Evolutionary conservation across 1,284 basidiomycete genomes (phyloP).

Genomic region (Anthracocystis setariae): DNA sequence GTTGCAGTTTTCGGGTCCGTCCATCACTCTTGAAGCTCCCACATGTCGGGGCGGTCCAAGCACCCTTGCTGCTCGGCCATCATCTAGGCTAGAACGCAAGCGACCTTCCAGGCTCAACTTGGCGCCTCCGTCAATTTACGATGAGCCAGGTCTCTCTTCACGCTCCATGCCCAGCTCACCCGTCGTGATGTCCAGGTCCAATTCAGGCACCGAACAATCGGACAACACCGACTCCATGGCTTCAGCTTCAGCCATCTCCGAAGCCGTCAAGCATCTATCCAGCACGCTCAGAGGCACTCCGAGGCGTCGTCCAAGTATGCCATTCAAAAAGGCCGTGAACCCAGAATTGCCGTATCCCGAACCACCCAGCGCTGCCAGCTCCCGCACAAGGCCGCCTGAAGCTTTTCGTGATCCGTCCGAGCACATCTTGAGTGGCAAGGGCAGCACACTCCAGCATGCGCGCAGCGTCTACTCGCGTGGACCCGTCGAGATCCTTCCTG

Average conservation of each 20-base stretch:
- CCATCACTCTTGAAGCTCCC: slow-evolving; percentile 12
- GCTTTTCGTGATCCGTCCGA: slow-evolving; percentile 60
- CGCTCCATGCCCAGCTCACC: slow-evolving; percentile 52
- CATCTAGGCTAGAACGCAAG: slow-evolving; percentile 32
- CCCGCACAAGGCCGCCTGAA: slow-evolving; percentile 46
- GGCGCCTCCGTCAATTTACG: slow-evolving; percentile 21
- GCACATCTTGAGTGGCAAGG: slow-evolving; percentile 61
- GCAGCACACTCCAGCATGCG: slow-evolving; percentile 61
- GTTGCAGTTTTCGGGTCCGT: slow-evolving; percentile 10
- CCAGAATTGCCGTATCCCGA: slow-evolving; percentile 14
- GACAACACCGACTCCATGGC: slow-evolving; percentile 5
- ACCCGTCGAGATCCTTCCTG: slow-evolving; percentile 86
- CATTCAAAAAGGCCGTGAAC: slow-evolving; percentile 31
- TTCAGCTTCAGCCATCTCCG: slow-evolving; percentile 24
- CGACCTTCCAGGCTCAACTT: slow-evolving; percentile 45
- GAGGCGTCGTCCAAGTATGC: slow-evolving; percentile 58
- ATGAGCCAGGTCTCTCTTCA: slow-evolving; percentile 36
- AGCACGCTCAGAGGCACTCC: slow-evolving; percentile 61
- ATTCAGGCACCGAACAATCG: slow-evolving; percentile 16
- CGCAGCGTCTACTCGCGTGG: slow-evolving; percentile 77
- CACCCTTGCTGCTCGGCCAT: slow-evolving; percentile 13
- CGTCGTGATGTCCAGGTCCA: slow-evolving; percentile 19
- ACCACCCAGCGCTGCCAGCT: slow-evolving; percentile 31
- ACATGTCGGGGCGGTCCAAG: slow-evolving; percentile 13
- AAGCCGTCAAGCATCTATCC: slow-evolving; percentile 54